These are phyloP conservation scores for Hypseocharis bilobata DNA, from an alignment of 441 rosid species.

Conservation along the genomic window DNA sequence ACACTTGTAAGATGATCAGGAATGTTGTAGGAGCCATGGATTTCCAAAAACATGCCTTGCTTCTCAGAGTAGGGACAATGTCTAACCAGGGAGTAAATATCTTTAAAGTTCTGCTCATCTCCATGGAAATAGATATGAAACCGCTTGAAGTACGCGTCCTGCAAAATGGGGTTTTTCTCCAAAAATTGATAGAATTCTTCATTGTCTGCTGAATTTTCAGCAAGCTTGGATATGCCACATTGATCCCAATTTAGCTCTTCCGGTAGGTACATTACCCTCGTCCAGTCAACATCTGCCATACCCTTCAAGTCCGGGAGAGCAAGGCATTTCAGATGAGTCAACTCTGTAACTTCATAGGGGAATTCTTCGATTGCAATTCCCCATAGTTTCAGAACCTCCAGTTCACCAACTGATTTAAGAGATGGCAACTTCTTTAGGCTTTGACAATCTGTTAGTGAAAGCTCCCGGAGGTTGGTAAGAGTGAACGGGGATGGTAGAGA, in stretches of 20 bases:
- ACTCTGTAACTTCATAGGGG: conserved; percentile 13
- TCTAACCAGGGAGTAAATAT: conserved; percentile 21
- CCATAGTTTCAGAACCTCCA: conserved; percentile 37
- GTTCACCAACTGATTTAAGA: conserved; percentile 24
- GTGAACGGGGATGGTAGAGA: conserved; percentile 11
- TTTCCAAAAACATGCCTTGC: conserved; percentile 21
- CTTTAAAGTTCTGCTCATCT: conserved; percentile 14
- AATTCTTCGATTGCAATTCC: conserved; percentile 20
- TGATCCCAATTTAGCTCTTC: conserved; percentile 21
- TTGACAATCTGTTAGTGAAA: conserved; percentile 31
- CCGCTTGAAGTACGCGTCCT: conserved; percentile 10
- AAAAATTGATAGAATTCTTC: conserved; percentile 12
- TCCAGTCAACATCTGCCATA: conserved; percentile 18
- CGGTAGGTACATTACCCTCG: conserved; percentile 15
- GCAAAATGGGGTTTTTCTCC: conserved; percentile 12
- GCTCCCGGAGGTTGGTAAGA: conserved; percentile 24
- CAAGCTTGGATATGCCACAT: conserved; percentile 17
- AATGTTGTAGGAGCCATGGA: conserved; percentile 24
- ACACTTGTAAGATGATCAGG: conserved; percentile 19
- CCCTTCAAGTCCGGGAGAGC: conserved; percentile 19
- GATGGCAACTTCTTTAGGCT: conserved; percentile 19
- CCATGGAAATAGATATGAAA: conserved; percentile 1
- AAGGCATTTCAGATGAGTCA: conserved; percentile 18
- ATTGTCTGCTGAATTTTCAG: conserved; percentile 10
- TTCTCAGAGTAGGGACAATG: background rate